Conservation (phyloP, 345 rosid genomes). For the Eucalyptus tenuipes region DNA sequence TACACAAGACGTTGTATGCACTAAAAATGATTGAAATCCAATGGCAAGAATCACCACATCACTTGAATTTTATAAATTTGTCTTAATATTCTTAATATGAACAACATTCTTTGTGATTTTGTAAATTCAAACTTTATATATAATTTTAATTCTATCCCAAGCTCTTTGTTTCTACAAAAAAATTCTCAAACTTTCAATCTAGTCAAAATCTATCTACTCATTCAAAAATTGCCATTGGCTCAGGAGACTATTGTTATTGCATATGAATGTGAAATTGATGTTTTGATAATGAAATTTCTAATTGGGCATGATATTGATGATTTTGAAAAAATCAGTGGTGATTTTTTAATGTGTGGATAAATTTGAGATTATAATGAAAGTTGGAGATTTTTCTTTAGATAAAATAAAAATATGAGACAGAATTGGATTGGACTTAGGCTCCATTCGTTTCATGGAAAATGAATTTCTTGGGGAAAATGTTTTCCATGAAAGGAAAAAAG, state of each 20-base stretch:
- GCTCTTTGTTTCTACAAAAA: rapidly evolving
- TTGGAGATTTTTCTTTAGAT: neutral
- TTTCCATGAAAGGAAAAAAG: too few relatives aligned
- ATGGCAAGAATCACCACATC: neutral
- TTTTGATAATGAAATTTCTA: neutral
- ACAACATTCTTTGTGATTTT: neutral
- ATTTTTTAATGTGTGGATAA: rapidly evolving
- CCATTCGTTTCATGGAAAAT: too few relatives aligned
- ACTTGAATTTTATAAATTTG: neutral
- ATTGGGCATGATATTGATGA: neutral
- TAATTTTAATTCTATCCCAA: too few relatives aligned
- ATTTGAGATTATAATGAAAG: neutral
- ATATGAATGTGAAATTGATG: neutral
- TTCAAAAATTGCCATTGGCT: neutral
- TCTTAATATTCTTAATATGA: too few relatives aligned
- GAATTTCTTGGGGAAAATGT: too few relatives aligned
- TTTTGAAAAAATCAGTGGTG: neutral
- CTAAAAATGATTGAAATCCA: neutral
- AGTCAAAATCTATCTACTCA: neutral
- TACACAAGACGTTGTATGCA: too few relatives aligned
- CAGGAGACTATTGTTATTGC: neutral
- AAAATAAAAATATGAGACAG: rapidly evolving
- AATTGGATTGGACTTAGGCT: too few relatives aligned
- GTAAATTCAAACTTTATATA: neutral
- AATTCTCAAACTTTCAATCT: too few relatives aligned